Percentiles rank a stretch among this genome's conserved stretches.
Conservation (phyloP, 1,284 basidiomycete genomes). For the Apiotrichum porosum region DNA sequence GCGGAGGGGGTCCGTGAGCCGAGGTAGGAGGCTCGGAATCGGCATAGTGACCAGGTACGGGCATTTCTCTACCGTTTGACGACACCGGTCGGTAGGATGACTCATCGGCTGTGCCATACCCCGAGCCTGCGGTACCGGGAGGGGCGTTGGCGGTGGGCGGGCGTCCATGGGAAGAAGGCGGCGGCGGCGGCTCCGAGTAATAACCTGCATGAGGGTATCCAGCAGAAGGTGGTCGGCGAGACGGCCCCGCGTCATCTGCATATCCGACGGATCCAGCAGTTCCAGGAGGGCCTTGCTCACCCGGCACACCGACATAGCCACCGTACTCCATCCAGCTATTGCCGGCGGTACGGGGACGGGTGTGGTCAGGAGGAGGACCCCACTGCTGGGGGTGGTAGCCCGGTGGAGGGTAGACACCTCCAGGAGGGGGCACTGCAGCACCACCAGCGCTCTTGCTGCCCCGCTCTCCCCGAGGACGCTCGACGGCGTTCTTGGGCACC, state of each 20-base stretch:
- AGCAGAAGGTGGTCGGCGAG: slow-evolving; percentile 33
- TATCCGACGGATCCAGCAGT: slow-evolving; percentile 15
- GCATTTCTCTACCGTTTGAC: slow-evolving; percentile 36
- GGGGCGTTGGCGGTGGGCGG: slow-evolving; percentile 18
- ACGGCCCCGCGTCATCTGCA: slow-evolving; percentile 33
- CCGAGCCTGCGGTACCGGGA: slow-evolving; percentile 25
- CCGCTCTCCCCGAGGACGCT: slow-evolving; percentile 31
- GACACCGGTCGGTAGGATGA: slow-evolving; percentile 44
- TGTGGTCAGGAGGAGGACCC: slow-evolving; percentile 20
- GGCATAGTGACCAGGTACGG: slow-evolving; percentile 38
- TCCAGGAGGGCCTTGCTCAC: slow-evolving; percentile 14
- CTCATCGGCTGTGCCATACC: slow-evolving; percentile 25
- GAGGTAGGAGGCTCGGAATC: slow-evolving; percentile 44
- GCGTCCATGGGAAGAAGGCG: slow-evolving; percentile 21
- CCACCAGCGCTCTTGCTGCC: slow-evolving; percentile 9
- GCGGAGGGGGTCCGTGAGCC: slow-evolving; percentile 38
- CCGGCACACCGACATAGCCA: slow-evolving; percentile 10
- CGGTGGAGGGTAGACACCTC: slow-evolving; percentile 2
- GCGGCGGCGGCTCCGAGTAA: slow-evolving; percentile 32
- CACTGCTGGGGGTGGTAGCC: slow-evolving; percentile 14
- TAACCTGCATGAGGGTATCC: slow-evolving; percentile 25
- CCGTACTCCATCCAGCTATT: slow-evolving; percentile 32
- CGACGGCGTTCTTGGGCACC: slow-evolving; percentile 45
- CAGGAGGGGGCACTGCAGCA: slow-evolving; percentile 5
- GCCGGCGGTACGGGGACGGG: slow-evolving; percentile 30